Evolutionary conservation across 2,329 filamentous ascomycete species (phyloP), one percentile per base, ranked within the genome.

Genomic region (Aspergillus japonicus): DNA sequence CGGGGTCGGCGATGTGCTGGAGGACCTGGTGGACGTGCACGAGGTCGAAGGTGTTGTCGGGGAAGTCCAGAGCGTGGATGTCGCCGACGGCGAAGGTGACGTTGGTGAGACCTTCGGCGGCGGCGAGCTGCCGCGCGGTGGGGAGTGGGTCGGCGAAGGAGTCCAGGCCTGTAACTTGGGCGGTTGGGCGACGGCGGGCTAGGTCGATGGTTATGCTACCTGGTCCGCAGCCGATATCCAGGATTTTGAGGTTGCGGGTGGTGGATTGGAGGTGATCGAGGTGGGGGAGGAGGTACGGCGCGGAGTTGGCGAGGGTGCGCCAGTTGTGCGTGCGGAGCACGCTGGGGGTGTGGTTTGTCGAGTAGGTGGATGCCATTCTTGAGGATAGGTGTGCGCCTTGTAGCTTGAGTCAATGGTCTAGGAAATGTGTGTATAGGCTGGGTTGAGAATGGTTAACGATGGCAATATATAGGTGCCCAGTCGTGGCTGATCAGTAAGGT

Each of bases 21-120:
- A 88, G 74, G 0, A 87, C 81, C 65, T 87, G 84, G 64, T 86
- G 83, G 10, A 80, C 81, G 65, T 85, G 82, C 3, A 87, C 84
- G 5, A 88, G 67, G 62, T 88, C 86, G 62, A 88, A 88, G 1
- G 73, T 71, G 26, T 74, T 72, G 49, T 86, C 80, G 2, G 58
- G 50, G 50, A 74, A 76, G 1, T 67, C 61, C 1, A 82, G 74
- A 2, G 71, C 62, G 58, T 80, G 77, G 14, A 81, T 81, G 72
- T 78, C 71, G 10, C 73, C 77, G 2, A 70, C 62, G 23, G 64
- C 64, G 61, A 80, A 80, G 0, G 58, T 62, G 47, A 77, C 59
- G 59, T 78, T 78, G 2, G 61, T 63, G 10, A 78, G 49, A 0
- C 70, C 69, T 10, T 66, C 56, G 2, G 66, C 59, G 3, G 67